Evolutionary conservation across 345 rosid genomes (phyloP), one percentile per base, ranked within the genome.

Genomic region (Conringia planisiliqua): DNA sequence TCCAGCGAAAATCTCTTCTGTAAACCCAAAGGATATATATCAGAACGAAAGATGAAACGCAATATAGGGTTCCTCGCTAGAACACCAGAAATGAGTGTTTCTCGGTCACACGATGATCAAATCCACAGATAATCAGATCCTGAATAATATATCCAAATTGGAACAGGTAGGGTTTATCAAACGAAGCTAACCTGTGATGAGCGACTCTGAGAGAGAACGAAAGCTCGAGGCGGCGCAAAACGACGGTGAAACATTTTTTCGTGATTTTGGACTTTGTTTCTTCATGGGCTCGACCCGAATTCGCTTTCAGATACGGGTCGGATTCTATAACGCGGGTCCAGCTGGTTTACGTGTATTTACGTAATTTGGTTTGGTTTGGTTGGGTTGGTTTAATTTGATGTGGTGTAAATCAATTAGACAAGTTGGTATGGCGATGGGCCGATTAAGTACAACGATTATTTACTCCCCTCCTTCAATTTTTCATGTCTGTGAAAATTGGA

Each of bases 161-260:
- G 44, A 36, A 39, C 48, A 62, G 18, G 35, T 64, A 65, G 42
- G 69, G 56, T 46, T 65, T 65, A 47, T 46, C 30, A 12, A 65
- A 10, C 56, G 57, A 20, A 65, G 70, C 43, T 46, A 30, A 65
- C 57, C 70, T 46, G 43, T 30, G 56, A 63, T 62, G 68, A 63
- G 54, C 38, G 16, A 63, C 9, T 43, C 52, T n/a, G 64, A 63
- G 66, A 44, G 70, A 29, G 56, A 29, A 4, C 7, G 67, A 62
- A 14, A 27, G 68, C 20, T 43, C 54, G 57, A 3, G 30, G 43
- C 42, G 42, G 69, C 69, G 16, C 22, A 30, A 7, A 17, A 65
- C 70, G 70, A 65, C 70, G 32, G 44, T 4, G 70, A 33, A 12
- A 12, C 44, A 9, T 10, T 33, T 27, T 65, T 47, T 46, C 7